Percentiles rank a stretch among this genome's conserved stretches.
Conservation (phyloP, 2,329 filamentous ascomycete species). For the Fusarium haematococcum region DNA sequence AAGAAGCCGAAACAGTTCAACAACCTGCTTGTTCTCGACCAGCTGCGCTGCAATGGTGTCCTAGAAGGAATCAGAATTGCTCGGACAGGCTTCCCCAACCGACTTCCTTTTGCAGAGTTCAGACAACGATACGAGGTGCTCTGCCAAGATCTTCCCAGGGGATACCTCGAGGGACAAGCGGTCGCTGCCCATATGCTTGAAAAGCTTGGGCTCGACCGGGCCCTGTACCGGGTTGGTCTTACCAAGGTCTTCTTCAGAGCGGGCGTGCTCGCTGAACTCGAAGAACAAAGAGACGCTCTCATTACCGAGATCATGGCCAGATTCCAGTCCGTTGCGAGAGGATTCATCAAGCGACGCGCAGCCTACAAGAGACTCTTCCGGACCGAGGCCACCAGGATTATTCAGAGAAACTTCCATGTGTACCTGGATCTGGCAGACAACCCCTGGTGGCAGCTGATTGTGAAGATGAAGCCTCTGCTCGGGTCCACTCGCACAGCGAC, state of each 20-base stretch:
- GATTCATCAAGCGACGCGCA: slow-evolving; percentile 87
- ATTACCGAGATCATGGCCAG: slow-evolving; percentile 94
- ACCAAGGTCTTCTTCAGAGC: slow-evolving; percentile 99
- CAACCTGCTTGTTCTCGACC: slow-evolving; percentile 92
- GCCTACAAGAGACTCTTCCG: slow-evolving; percentile 95
- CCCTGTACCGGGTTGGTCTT: slow-evolving; percentile 91
- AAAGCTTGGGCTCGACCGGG: slow-evolving; percentile 84
- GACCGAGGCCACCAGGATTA: slow-evolving; percentile 92
- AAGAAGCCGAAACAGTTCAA: slow-evolving; percentile 95
- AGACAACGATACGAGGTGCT: slow-evolving; percentile 95
- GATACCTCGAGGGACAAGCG: slow-evolving; percentile 90
- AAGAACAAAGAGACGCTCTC: slow-evolving; percentile 92
- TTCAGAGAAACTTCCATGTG: slow-evolving; percentile 92
- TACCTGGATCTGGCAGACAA: slow-evolving; percentile 91
- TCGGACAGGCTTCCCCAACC: slow-evolving; percentile 95
- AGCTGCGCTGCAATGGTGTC: slow-evolving; percentile 98
- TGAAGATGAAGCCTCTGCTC: slow-evolving; percentile 93
- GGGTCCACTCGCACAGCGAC: slow-evolving; percentile 91
- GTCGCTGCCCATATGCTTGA: slow-evolving; percentile 89
- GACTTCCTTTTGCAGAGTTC: slow-evolving; percentile 92
- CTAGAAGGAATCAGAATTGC: slow-evolving; percentile 98
- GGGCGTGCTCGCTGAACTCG: slow-evolving; percentile 93
- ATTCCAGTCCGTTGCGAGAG: slow-evolving; percentile 92
- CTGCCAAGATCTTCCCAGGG: slow-evolving; percentile 87
- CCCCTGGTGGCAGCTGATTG: slow-evolving; percentile 97